Evolutionary conservation across 176 grass and related monocot genomes (phyloP), one percentile per base, ranked within the genome.

Genomic region (Carex kokanica): DNA sequence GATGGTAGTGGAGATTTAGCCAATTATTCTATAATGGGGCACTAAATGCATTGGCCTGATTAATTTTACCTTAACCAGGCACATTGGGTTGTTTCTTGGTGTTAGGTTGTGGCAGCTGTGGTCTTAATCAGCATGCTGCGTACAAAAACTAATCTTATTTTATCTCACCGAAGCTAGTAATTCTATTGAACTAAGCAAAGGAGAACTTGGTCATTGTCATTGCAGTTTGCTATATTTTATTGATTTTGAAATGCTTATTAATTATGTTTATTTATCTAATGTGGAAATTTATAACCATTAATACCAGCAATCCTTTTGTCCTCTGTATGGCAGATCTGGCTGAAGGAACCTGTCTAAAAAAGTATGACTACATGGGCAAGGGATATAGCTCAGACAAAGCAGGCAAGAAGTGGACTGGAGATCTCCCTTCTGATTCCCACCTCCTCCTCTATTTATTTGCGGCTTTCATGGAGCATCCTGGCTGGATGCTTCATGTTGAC

Each of bases 401-500:
- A 74, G 92, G 87, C 58, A 98, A 91, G 83, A 94, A 91, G 47
- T 98, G 92, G 92, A 91, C 43, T 18, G 87, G 84, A 9, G 92
- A 95, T 83, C 91, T 98, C 81, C 95, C 95, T 88, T 90, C 89
- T 5, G 95, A 98, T 85, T 93, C 92, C 3, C 95, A 95, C 75
- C 77, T 98, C 79, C 73, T 98, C 66, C 67, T 98, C 47, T 98
- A 98, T 73, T 84, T 98, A 83, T 95, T 98, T 88, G 88, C 90
- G 21, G 90, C 95, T 91, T 98, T 98, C 74, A 85, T 98, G 78
- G 95, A 98, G 79, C 95, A 98, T 86, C 95, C 95, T 52, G 88
- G 91, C 92, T 98, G 95, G 95, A 98, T 93, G 95, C 83, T 98
- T 78, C 92, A 94, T 88, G 92, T 93, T 69, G 95, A 98, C 62